These are phyloP conservation scores for Ganoderma lucidum DNA, from an alignment of 1,284 basidiomycete genomes.

Conservation along the genomic window DNA sequence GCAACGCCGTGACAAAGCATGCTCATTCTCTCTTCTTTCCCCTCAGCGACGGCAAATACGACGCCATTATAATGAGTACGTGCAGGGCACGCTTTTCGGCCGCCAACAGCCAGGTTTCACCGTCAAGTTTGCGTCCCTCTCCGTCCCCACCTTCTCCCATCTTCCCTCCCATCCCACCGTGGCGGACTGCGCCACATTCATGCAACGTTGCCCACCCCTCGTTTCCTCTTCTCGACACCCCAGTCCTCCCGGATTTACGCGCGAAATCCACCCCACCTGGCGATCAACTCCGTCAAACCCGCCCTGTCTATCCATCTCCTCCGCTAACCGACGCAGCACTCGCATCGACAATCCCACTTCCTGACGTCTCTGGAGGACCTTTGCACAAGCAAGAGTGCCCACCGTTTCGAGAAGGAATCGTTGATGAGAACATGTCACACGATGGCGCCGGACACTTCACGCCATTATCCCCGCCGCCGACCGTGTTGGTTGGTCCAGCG, in stretches of 20 bases:
- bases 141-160: conserved; percentile 17
- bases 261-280: conserved; percentile 30
- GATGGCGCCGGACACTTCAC: conserved; percentile 29
- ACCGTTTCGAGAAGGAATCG: conserved; percentile 20
- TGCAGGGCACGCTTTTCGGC: conserved; percentile 32
- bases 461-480: conserved; percentile 38
- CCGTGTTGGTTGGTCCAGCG: conserved; percentile 26
- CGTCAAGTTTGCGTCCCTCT: conserved; percentile 20
- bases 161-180: conserved; percentile 20
- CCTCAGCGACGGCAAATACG: conserved; percentile 32
- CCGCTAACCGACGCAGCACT: conserved; percentile 37
- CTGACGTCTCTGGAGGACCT: conserved; percentile 24
- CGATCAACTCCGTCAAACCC: conserved; percentile 20
- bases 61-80: conserved; percentile 38
- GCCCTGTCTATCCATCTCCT: conserved; percentile 35
- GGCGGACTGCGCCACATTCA: conserved; percentile 28
- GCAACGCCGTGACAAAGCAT: conserved; percentile 28
- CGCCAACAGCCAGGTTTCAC: conserved; percentile 26
- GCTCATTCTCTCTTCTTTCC: conserved; percentile 10
- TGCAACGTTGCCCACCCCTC: conserved; percentile 21
- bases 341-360: conserved; percentile 35
- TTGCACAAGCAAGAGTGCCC: conserved; percentile 14
- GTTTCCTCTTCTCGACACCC: conserved; percentile 11
- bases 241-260: conserved; percentile 16
- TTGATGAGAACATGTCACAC: conserved; percentile 33